Base-by-base conservation (phyloP, 306 rosid species). In the Acacia melanoxylon region DNA sequence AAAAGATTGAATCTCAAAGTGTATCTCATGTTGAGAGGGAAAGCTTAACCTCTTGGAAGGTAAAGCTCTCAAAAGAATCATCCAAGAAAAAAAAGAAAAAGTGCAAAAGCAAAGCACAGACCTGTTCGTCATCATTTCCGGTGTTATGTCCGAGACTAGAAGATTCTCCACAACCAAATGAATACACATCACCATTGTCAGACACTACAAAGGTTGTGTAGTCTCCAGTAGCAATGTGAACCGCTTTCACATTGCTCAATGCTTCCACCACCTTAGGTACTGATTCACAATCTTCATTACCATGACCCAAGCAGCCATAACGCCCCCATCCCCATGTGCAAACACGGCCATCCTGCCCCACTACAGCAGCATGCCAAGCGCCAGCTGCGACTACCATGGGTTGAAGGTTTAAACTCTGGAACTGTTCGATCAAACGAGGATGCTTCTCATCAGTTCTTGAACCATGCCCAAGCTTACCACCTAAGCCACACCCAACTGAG, bases 311-410 rank as follows among this genome's bases (percentile, higher is more conserved):
- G 90, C 99, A 95, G 49, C 99, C 99, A 61, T 93, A 89, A 20
- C 99, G 96, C 31, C 99, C 99, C 99, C 99, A 95, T 49, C 99
- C 99, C 99, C 99, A 95, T 0, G 99, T 95, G 86, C 99, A 95
- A 13, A 95, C 99, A 31, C 98, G 91, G 16, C 99, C 99, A 51
- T 95, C 99, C 29, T 27, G 87, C 20, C 99, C 98, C 68, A 93
- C 99, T 73, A 95, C 97, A 31, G 99, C 99, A 41, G 99, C 99
- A 45, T 95, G 99, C 98, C 97, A 95, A 73, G 99, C 99, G 74
- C 99, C 99, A 12, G 99, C 99, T 15, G 98, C 92, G 56, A 95
- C 93, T 48, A 89, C 97, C 86, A 80, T 81, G 6, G 99, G 98
- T 86, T 95, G 97, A 81, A 95, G 87, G 80, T 92, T 93, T 87